Evolutionary conservation across 768 basidiomycete species (phyloP), one percentile per base, ranked within the genome.

Genomic region (Pholiota conissans): DNA sequence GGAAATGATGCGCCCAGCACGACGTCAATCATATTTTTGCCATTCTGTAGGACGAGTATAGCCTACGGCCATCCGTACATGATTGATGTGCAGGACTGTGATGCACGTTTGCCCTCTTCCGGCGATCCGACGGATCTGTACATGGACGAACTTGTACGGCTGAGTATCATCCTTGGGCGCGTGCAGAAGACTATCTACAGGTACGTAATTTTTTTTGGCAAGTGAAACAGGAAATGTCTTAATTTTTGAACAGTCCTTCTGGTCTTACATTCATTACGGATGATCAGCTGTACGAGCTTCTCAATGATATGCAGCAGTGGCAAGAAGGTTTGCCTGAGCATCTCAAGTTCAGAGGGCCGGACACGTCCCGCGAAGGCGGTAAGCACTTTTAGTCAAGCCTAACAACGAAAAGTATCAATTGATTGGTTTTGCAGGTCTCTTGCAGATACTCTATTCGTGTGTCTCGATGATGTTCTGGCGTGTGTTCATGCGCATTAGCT

Each of bases 401-500:
- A 16, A 14, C 29, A 18, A 5, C 14, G 14, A 18, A 13, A 11
- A 30, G 16, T 18, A 2, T 22, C 13, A 20, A 50, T 50, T n/a
- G 9, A n/a, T 20, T 30, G 24, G 55, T 51, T 37, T 3, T 49
- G 7, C 63, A 92, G 95, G 96, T 39, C 77, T 97, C 55, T 78
- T 99, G 22, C 95, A 97, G 71, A 72, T 98, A 52, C 79, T 93
- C 37, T 95, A 92, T 70, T 84, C 90, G 28, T 93, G 91, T 67
- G 87, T 98, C 42, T 89, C 87, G 63, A 97, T 98, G 86, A 91
- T 98, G 71, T 95, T 97, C 74, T 97, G 93, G 87, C 89, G 96
- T 49, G 94, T 97, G 29, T 98, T 98, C 77, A 95, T 98, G 93
- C 85, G 96, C 51, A 93, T 98, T 73, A 94, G 92, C 57, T 98